Evolutionary conservation across 768 basidiomycete genomes (phyloP), one percentile per base, ranked within the genome.

Genomic region (Mycena rebaudengoi): DNA sequence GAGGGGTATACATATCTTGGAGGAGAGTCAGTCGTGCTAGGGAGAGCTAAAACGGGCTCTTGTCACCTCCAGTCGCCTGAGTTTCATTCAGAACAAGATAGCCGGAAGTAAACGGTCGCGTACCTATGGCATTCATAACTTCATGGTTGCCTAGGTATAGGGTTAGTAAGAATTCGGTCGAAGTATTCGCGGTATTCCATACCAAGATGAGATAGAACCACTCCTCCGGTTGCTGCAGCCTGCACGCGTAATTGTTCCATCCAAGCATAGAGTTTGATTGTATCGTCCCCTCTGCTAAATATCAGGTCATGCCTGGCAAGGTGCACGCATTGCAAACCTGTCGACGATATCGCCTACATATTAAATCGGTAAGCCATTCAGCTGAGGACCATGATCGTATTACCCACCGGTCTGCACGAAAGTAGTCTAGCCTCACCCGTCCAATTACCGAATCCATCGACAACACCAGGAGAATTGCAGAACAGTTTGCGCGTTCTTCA

Each of bases 81-180:
- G 51, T 13, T 16, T 39, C 40, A 71, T 54, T 62, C 68, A 54
- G 50, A 29, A 28, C n/a, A 49, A 14, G 48, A 26, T 43, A 53
- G 64, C 52, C 20, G 50, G 29, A 5, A 35, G 37, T 33, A 23
- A 35, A 25, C 35, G 18, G 64, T 76, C 21, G 23, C 73, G 40
- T 68, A 90, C 91, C 91, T 61, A 94, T 89, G 14, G 86, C 88
- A 67, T 96, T 96, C 95, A 98, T 98, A 83, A 91, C 90, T 75
- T 99, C 98, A 69, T 99, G 98, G 74, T 99, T 99, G 25, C 98
- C 65, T 66, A 33, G 35, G 40, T 30, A 25, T 14, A 44, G 5
- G 49, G 35, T 52, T 14, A 65, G 26, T 32, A 11, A 50, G 13
- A n/a, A n/a, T n/a, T n/a, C 53, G 20, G 35, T 25, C 3, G 48